Percentiles rank a stretch among this genome's conserved stretches.
phyloP scores from a whole-genome alignment of 768 basidiomycete species.

The Daedaleopsis sinensis region DNA sequence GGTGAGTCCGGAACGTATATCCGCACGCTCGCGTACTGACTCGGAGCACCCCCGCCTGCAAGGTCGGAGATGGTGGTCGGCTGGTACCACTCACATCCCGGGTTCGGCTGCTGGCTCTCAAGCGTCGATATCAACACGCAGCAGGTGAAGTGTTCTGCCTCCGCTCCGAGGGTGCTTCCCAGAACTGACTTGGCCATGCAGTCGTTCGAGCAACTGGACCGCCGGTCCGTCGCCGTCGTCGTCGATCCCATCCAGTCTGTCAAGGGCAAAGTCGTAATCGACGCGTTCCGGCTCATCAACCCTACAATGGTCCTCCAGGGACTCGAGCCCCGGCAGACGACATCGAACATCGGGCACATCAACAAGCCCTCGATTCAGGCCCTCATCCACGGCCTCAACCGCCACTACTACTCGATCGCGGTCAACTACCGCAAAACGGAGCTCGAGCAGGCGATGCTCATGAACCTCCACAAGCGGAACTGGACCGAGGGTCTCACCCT shows the following conservation, averaged over 20 bases:
- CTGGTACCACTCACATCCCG: constrained; percentile 99
- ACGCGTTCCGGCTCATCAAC: constrained; percentile 97
- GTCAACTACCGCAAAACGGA: constrained; percentile 99
- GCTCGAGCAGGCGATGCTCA: constrained; percentile 96
- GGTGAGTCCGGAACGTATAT: constrained; percentile 52
- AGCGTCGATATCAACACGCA: constrained; percentile 99
- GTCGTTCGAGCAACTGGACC: constrained; percentile 96
- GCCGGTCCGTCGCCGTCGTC: constrained; percentile 94
- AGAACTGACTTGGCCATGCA: constrained; percentile 35
- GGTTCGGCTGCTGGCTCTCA: constrained; percentile 99
- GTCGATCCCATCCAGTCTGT: constrained; percentile 99
- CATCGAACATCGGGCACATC: constrained; percentile 97
- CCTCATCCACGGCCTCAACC: constrained; percentile 94
- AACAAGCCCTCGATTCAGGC: constrained; percentile 99
- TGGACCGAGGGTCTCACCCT: constrained; percentile 98
- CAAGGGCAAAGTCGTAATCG: constrained; percentile 98
- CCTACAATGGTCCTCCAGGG: constrained; percentile 89
- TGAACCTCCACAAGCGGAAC: constrained; percentile 98
- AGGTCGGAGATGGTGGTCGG: constrained; percentile 98
- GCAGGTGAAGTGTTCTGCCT: constrained; percentile 55
- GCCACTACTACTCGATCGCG: constrained; percentile 97
- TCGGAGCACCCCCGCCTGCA: neutral
- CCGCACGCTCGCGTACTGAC: neutral
- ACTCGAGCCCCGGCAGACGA: constrained; percentile 94
- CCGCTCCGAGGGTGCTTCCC: neutral